Evolutionary conservation across 139 green algal genomes (phyloP).

Genomic region (Chlamydomonas incerta): DNA sequence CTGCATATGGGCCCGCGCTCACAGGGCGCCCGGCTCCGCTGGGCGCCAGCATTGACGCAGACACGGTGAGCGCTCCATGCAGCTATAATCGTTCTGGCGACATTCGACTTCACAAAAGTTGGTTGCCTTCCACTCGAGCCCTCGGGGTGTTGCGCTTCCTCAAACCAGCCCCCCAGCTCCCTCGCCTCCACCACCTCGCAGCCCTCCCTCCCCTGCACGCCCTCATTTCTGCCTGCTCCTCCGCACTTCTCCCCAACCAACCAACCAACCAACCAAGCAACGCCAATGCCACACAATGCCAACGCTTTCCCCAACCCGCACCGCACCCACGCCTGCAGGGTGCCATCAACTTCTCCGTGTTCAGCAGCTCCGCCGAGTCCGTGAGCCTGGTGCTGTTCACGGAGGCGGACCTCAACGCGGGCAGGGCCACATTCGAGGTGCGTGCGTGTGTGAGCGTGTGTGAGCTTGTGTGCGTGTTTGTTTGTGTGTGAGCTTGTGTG

Average conservation of each 20-base stretch:
- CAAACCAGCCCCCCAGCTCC: background rate
- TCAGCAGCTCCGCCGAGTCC: slow-evolving; percentile 64
- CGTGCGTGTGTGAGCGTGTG: too few species aligned
- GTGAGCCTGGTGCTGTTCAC: slow-evolving; percentile 91
- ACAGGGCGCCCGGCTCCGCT: slow-evolving; percentile 27
- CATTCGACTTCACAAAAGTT: too few species aligned
- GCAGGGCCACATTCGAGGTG: slow-evolving; percentile 59
- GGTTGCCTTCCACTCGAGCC: background rate
- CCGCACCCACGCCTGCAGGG: slow-evolving; percentile 62
- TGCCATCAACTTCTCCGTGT: slow-evolving; percentile 90
- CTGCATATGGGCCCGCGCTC: slow-evolving; percentile 7
- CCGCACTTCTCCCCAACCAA: background rate
- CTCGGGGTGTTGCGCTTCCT: background rate
- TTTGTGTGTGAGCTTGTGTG: too few species aligned
- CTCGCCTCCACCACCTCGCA: background rate
- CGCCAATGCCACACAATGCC: too few species aligned
- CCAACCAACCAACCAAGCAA: too few species aligned
- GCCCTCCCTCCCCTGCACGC: background rate
- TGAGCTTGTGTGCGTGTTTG: too few species aligned
- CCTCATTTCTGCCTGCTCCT: background rate
- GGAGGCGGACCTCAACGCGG: slow-evolving; percentile 77
- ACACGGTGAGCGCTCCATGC: slow-evolving; percentile 12
- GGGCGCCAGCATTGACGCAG: slow-evolving; percentile 41
- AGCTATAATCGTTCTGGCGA: too few species aligned
- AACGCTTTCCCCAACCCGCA: background rate